Evolutionary conservation across 331 rosid species (phyloP).

Genomic region (Pyrus hybrid): DNA sequence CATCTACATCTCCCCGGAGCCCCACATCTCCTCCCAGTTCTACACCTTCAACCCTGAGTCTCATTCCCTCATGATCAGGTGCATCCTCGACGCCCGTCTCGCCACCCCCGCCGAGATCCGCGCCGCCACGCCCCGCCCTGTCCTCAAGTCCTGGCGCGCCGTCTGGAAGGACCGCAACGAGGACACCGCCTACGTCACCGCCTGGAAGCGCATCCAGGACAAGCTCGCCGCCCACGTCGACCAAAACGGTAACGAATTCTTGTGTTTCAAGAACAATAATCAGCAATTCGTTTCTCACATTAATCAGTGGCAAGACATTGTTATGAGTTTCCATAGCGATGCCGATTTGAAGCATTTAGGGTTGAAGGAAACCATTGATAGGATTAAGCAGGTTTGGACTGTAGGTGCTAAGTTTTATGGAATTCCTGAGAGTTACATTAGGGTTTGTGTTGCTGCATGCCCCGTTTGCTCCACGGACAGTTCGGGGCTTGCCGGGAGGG

Average conservation of each 20-base stretch:
- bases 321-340: conserved; percentile 72
- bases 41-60: conserved; percentile 90
- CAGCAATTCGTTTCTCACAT: conserved; percentile 83
- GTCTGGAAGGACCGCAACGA: conserved; percentile 99
- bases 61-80: conserved; percentile 82
- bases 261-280: conserved; percentile 88
- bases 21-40: conserved; percentile 89
- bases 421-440: conserved; percentile 86
- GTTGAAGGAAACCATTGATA: conserved; percentile 76
- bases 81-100: conserved; percentile 69
- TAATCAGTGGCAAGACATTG: conserved; percentile 90
- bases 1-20: conserved; percentile 59
- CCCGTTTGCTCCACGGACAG: conserved; percentile 49
- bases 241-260: conserved; percentile 55
- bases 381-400: conserved; percentile 91
- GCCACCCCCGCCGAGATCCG: conserved; percentile 85
- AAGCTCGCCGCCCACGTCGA: conserved; percentile 63
- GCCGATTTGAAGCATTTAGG: conserved; percentile 73
- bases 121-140: conserved; percentile 65
- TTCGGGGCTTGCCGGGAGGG: conserved; percentile 39
- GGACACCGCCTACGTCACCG: conserved; percentile 90
- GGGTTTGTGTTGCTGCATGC: conserved; percentile 86
- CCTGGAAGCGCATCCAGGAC: conserved; percentile 97
- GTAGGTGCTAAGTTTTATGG: conserved; percentile 98
- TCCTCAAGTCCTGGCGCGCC: conserved; percentile 90